Evolutionary conservation across 768 basidiomycete genomes (phyloP), one percentile per base, ranked within the genome.

Genomic region (Leccinum longicurvipes): DNA sequence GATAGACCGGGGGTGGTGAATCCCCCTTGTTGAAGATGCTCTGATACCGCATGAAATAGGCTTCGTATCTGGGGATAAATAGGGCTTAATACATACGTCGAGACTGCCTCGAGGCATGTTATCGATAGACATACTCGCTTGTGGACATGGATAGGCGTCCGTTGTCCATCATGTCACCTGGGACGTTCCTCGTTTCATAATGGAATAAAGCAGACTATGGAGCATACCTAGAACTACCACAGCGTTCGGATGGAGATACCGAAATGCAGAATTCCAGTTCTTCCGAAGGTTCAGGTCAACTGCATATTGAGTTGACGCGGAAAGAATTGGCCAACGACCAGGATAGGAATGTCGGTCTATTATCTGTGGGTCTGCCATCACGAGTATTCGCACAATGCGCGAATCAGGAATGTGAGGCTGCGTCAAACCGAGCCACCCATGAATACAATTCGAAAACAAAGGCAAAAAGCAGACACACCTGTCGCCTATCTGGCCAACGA

Each of bases 361-460:
- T 25, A 96, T 82, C 71, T 96, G 93, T 0, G 93, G 90, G 72
- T 97, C 95, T 12, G 94, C 86, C 32, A 94, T 75, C 46, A 96
- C 74, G n/a, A 97, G 82, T 4, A 79, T 59, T 57, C 75, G 57
- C 56, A 64, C 67, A 57, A 60, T 53, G 55, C 66, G 66, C 32
- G 64, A 60, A 49, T 54, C 46, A 28, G 59, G 60, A 8, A 55
- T 59, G 51, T n/a, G 57, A 54, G 54, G 63, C 67, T 66, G 53
- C 24, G 47, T 23, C 27, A 54, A 53, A 49, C 32, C 32, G n/a
- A 19, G 4, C 39, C 47, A 41, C 17, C 34, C 50, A 4, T 46
- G n/a, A 24, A 42, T 21, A 48, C 28, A 10, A 14, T 28, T 39
- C 47, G n/a, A 50, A 32, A 17, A 42, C 6, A 55, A 51, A 24